Evolutionary conservation across 306 rosid species (phyloP).

Genomic region (Ammopiptanthus mongolicus): DNA sequence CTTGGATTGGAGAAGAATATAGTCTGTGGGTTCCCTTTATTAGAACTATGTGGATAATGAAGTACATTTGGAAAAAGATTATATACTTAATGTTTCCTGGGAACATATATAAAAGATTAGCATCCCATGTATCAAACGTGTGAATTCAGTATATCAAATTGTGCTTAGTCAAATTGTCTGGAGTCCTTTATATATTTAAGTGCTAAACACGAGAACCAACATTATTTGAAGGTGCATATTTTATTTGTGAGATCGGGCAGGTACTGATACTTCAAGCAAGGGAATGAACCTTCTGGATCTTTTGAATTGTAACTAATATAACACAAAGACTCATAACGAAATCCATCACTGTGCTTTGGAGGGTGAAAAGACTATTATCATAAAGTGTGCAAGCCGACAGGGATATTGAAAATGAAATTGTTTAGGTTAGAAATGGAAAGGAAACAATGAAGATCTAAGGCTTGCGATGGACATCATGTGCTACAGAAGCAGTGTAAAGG

Average conservation of each 20-base stretch:
- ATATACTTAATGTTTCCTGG: neutral
- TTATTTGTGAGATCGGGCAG: too few species aligned
- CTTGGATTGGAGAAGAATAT: too few species aligned
- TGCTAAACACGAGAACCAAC: neutral
- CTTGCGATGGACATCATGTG: neutral
- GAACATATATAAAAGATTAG: neutral
- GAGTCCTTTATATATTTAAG: neutral
- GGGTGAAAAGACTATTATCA: neutral
- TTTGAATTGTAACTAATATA: too few species aligned
- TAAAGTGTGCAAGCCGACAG: neutral
- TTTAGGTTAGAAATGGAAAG: neutral
- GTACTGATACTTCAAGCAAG: too few species aligned
- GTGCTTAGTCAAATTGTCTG: neutral
- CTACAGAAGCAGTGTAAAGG: neutral
- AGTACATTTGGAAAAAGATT: neutral
- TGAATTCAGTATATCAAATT: neutral
- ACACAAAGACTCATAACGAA: too few species aligned
- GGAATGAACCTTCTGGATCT: too few species aligned
- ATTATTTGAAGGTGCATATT: constrained; percentile 5
- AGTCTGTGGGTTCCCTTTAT: too few species aligned
- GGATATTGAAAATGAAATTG: neutral
- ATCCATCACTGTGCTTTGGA: neutral
- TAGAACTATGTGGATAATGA: neutral
- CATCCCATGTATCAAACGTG: neutral
- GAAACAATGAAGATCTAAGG: neutral